A percentile compares a stretch with the other conserved stretches of the same genome.
These are phyloP conservation scores for Helicocarpus griseus DNA, from an alignment of 2,329 filamentous ascomycete genomes.

Conservation along the genomic window DNA sequence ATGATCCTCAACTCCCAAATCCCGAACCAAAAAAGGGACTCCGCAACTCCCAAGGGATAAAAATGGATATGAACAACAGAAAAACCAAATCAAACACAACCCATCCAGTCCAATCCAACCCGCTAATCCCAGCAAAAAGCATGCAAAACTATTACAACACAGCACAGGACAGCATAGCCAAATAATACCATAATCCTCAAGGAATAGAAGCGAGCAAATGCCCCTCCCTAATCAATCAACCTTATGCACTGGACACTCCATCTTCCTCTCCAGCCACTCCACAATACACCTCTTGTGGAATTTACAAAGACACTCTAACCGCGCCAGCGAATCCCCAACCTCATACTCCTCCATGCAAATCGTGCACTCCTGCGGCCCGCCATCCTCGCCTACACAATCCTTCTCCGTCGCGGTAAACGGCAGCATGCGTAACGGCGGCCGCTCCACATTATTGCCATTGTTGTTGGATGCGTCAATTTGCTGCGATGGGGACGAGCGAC, in stretches of 20 bases:
- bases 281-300: constrained; percentile 54
- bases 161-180: background rate
- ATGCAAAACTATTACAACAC: background rate
- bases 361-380: constrained; percentile 47
- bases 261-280: constrained; percentile 50
- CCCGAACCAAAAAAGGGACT: too few species aligned
- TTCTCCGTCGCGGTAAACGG: constrained; percentile 52
- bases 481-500: background rate
- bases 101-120: too few species aligned
- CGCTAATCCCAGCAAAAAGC: too few species aligned
- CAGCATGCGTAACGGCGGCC: constrained; percentile 26
- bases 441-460: background rate
- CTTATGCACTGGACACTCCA: constrained; percentile 54
- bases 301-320: constrained; percentile 55
- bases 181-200: background rate
- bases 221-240: constrained; percentile 14
- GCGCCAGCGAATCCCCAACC: constrained; percentile 48
- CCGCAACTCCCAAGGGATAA: too few species aligned
- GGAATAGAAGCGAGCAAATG: background rate
- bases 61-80: too few species aligned
- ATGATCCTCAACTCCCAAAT: too few species aligned
- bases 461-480: background rate
- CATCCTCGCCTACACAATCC: constrained; percentile 48
- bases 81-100: too few species aligned
- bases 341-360: constrained; percentile 59